Conservation (phyloP, 345 rosid genomes). For the Dipteronia sinensis region DNA sequence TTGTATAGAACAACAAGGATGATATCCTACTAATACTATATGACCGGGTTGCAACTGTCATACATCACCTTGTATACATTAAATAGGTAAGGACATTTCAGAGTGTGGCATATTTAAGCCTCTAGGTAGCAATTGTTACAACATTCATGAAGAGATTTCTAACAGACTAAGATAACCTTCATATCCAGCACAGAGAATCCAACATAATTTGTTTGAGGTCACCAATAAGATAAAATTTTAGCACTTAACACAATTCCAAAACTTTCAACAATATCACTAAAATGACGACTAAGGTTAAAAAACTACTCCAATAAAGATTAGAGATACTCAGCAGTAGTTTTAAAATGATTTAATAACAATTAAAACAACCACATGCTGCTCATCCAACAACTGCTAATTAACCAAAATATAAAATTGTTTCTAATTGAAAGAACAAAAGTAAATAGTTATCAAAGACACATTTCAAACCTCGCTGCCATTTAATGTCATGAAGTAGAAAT, state of each 20-base stretch:
- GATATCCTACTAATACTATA: not conserved
- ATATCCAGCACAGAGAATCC: conserved; percentile 8
- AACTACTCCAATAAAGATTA: not conserved
- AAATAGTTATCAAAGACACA: conserved; percentile 6
- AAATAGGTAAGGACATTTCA: not conserved
- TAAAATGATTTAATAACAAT: not conserved
- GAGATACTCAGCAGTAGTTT: not conserved
- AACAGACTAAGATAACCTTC: not conserved
- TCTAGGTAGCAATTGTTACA: not conserved
- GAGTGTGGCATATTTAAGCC: not conserved
- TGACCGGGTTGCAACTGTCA: not conserved
- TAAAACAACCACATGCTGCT: not conserved
- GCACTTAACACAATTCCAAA: not conserved
- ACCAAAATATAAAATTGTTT: not conserved
- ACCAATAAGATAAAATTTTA: not conserved
- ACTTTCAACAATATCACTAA: conserved; percentile 13
- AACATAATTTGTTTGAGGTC: not conserved
- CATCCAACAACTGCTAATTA: not conserved
- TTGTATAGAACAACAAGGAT: not conserved
- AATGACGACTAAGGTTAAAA: not conserved
- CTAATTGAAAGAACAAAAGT: conserved; percentile 1
- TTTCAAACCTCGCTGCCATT: conserved; percentile 90
- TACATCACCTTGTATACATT: not conserved
- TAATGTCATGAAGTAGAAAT: conserved; percentile 98
- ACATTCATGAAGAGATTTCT: not conserved